These are phyloP conservation scores for Sindora glabra DNA, from an alignment of 306 rosid species.

Conservation along the genomic window DNA sequence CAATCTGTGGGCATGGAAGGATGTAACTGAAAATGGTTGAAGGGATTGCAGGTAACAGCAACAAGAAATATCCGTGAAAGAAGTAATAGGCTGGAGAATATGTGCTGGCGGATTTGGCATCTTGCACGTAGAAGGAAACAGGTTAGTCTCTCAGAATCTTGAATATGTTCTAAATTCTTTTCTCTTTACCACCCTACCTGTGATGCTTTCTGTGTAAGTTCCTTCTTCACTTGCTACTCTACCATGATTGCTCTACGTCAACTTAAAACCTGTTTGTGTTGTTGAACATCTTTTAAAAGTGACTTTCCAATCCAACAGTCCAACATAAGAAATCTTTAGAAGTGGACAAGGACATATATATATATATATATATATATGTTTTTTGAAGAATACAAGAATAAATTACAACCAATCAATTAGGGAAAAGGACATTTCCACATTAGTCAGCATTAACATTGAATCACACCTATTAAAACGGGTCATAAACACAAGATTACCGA, in stretches of 20 bases:
- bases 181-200: not conserved
- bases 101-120: constrained; percentile 92
- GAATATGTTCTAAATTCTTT: not conserved
- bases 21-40: not conserved
- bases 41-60: constrained; percentile 47
- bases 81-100: constrained; percentile 64
- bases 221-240: not conserved
- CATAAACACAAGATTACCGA: too few species aligned
- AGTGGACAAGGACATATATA: too few species aligned
- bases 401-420: too few species aligned
- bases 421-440: too few species aligned
- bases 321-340: not conserved
- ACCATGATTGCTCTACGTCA: too few species aligned
- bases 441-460: too few species aligned
- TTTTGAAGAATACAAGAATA: too few species aligned
- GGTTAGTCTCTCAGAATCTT: constrained; percentile 3
- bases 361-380: too few species aligned
- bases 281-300: not conserved
- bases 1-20: too few species aligned
- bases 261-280: too few species aligned
- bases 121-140: constrained; percentile 74
- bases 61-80: constrained; percentile 55
- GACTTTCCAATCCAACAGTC: not conserved
- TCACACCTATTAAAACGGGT: too few species aligned
- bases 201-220: not conserved